These are phyloP conservation scores for Claviceps purpurea DNA, from an alignment of 2,329 filamentous ascomycete species.

Conservation along the genomic window DNA sequence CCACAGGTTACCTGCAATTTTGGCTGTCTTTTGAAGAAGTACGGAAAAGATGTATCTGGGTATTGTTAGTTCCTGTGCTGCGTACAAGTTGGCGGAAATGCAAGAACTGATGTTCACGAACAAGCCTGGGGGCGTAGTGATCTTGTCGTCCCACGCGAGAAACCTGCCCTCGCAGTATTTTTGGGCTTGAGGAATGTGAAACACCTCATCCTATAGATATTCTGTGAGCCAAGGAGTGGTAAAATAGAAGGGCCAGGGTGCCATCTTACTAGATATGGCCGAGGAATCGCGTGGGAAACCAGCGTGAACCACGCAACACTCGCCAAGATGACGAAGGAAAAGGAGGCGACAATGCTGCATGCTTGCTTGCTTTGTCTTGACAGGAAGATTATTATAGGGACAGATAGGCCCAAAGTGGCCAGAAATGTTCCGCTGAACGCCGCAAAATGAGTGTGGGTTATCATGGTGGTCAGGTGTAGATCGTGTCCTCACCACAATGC, in stretches of 20 bases:
- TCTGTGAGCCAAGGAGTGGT: constrained; percentile 6
- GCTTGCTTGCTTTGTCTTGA: neutral
- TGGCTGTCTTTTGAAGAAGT: constrained; percentile 13
- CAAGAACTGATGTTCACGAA: constrained; percentile 17
- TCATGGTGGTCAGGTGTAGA: constrained; percentile 1
- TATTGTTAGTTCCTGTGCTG: neutral
- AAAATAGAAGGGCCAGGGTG: neutral
- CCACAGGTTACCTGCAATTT: constrained; percentile 3
- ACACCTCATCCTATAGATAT: constrained; percentile 57
- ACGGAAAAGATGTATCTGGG: constrained; percentile 34
- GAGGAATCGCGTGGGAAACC: constrained; percentile 26
- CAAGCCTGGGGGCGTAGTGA: constrained; percentile 88
- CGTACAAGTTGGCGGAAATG: neutral
- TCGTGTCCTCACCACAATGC: neutral
- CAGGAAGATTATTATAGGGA: constrained; percentile 4
- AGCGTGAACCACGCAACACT: constrained; percentile 11
- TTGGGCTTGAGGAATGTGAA: constrained; percentile 84
- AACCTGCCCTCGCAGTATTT: constrained; percentile 68
- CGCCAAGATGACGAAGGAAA: constrained; percentile 7
- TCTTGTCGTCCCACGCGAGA: constrained; percentile 83
- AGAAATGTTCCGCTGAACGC: neutral
- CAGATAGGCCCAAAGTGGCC: constrained; percentile 3
- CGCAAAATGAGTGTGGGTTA: neutral
- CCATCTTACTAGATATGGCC: constrained; percentile 38
- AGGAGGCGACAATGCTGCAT: neutral